Base-by-base conservation (phyloP, 768 basidiomycete genomes). In the Daedaleopsis sinensis region DNA sequence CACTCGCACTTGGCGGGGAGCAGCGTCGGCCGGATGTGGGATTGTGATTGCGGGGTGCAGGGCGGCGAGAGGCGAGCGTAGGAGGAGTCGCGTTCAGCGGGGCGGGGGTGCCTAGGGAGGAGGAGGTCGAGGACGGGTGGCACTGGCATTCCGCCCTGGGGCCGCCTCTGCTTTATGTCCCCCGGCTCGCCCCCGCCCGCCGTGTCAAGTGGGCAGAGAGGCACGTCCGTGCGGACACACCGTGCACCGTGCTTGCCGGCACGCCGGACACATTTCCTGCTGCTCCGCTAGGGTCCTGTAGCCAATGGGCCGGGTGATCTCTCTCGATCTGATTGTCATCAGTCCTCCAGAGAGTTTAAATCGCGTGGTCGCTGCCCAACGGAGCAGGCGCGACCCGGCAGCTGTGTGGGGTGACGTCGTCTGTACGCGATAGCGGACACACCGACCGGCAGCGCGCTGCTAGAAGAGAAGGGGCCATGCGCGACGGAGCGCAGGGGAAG, bases 301-400 rank as follows among this genome's bases (percentile, higher is more conserved):
- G 19, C 55, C 61, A 59, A 47, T 58, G 43, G 52, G 46, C 52
- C 61, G 57, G 52, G 49, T 51, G 62, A 65, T 66, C 65, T 50
- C 50, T 23, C 50, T 52, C 62, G 62, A 69, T 69, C 64, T 61
- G 68, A 69, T 69, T 67, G 62, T 50, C 59, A 65, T 60, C 61
- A 59, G 60, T 46, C 18, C 16, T 50, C 32, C 51, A 38, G 61
- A 67, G 68, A 69, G 68, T 55, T 61, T 67, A 69, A 66, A 52
- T 67, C 68, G 66, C 66, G 68, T 69, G 68, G 66, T 51, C 16
- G 47, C 42, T 35, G 46, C 49, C 18, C 35, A 47, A 47, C 32
- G 38, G 21, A 53, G 36, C 52, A 38, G 21, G 52, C 15, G 52
- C 50, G 50, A 52, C 35, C 50, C 32, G 27, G 27, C 27, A 32